These are phyloP conservation scores for Salisapilia sapeloensis DNA, from an alignment of 352 stramenopile genomes.

Conservation along the genomic window DNA sequence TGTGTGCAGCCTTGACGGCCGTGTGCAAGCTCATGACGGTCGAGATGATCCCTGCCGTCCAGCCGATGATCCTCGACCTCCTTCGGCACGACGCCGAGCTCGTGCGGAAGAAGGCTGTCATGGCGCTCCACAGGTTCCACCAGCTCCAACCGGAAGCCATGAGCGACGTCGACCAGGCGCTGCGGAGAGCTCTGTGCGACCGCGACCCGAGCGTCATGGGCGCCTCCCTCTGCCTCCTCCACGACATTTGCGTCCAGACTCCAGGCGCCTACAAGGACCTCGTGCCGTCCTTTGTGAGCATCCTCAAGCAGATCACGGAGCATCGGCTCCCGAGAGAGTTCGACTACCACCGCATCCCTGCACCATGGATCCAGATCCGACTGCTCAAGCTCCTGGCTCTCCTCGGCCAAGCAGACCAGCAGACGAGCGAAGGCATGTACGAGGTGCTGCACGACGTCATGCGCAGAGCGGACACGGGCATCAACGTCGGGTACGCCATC, in stretches of 20 bases:
- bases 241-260: constrained; percentile 85
- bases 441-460: constrained; percentile 98
- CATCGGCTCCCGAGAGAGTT: constrained; percentile 96
- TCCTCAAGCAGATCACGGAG: constrained; percentile 99
- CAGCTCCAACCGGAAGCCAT: constrained; percentile 92
- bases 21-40: constrained; percentile 93
- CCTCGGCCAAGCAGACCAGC: constrained; percentile 88
- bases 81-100: constrained; percentile 92
- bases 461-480: constrained; percentile 95
- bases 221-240: constrained; percentile 84
- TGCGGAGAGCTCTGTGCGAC: constrained; percentile 95
- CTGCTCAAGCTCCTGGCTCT: constrained; percentile 94
- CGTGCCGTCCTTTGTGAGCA: constrained; percentile 96
- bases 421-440: constrained; percentile 97
- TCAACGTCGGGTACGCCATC: constrained; percentile 99
- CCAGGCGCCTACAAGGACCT: constrained; percentile 96
- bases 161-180: constrained; percentile 79
- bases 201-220: constrained; percentile 98
- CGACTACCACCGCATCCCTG: constrained; percentile 98
- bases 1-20: constrained; percentile 90
- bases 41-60: constrained; percentile 97
- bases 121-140: constrained; percentile 96
- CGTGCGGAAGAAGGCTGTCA: constrained; percentile 98
- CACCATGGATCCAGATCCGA: constrained; percentile 98
- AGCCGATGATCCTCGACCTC: constrained; percentile 90